Evolutionary conservation across 2,329 filamentous ascomycete genomes (phyloP).

Genomic region (Nothophaeocryptopus gaeumannii): DNA sequence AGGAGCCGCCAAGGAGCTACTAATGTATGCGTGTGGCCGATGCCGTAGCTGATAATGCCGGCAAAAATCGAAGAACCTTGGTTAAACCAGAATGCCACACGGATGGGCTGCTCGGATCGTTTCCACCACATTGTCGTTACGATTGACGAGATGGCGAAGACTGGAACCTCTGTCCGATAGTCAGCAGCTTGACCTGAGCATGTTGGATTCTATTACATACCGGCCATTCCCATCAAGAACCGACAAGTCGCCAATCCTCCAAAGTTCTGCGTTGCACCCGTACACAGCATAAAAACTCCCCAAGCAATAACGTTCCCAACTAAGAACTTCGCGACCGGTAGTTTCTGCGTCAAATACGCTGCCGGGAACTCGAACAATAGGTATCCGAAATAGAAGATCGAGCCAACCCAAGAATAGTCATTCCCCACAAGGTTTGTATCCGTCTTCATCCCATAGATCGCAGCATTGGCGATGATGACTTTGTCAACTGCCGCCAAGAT

Average conservation of each 20-base stretch:
- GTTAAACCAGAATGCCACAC: slow-evolving; percentile 36
- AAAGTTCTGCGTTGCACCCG: slow-evolving; percentile 19
- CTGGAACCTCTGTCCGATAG: slow-evolving; percentile 4
- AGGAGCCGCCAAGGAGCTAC: slow-evolving; percentile 19
- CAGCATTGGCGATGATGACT: slow-evolving; percentile 14
- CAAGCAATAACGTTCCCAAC: slow-evolving; percentile 5
- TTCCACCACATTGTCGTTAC: slow-evolving; percentile 33
- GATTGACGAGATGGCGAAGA: slow-evolving; percentile 49
- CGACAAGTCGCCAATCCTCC: slow-evolving; percentile 41
- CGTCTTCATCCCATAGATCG: slow-evolving; percentile 33
- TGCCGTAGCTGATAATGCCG: slow-evolving; percentile 13
- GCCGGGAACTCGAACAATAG: slow-evolving; percentile 44
- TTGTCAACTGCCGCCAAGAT: slow-evolving; percentile 14
- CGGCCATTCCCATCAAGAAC: slow-evolving; percentile 22
- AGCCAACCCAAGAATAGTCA: slow-evolving; percentile 52
- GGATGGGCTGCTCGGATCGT: slow-evolving; percentile 18
- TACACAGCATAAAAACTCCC: slow-evolving; percentile 11
- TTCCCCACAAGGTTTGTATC: slow-evolving; percentile 48
- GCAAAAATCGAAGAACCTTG: slow-evolving; percentile 48
- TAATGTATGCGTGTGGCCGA: slow-evolving; percentile 32
- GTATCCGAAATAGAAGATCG: slow-evolving; percentile 51
- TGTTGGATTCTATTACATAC: no score
- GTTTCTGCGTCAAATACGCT: slow-evolving; percentile 41
- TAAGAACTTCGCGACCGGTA: slow-evolving; percentile 45
- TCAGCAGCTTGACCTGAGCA: no score